A percentile compares a stretch with the other conserved stretches of the same genome.
Conservation (phyloP, 768 basidiomycete genomes). For the Pholiota conissans region DNA sequence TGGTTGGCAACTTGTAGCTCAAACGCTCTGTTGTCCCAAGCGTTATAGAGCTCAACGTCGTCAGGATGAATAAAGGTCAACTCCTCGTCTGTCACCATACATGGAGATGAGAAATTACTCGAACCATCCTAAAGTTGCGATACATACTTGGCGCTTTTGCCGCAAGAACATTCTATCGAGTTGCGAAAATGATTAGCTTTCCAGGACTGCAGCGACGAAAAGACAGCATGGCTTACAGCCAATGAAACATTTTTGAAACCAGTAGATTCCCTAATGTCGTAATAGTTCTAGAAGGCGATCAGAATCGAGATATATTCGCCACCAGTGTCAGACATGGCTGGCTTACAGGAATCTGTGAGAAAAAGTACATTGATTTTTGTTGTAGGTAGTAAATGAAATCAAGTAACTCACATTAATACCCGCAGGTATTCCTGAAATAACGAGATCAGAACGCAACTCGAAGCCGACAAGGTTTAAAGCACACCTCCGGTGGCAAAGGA, state of each 20-base stretch:
- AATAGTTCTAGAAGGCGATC: conserved; percentile 59
- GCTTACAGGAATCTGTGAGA: conserved; percentile 60
- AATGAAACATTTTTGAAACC: conserved; percentile 93
- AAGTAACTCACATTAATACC: conserved; percentile 70
- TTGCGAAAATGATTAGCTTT: background rate
- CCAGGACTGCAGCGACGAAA: background rate
- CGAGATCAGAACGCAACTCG: background rate
- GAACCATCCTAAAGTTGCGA: no score
- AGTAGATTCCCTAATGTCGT: conserved; percentile 74
- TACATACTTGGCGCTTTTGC: conserved; percentile 81
- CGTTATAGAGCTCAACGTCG: conserved; percentile 71
- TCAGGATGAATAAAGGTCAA: conserved; percentile 82
- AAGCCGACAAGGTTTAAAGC: background rate
- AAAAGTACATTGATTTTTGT: conserved; percentile 1
- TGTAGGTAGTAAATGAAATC: conserved; percentile 2
- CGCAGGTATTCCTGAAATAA: conserved; percentile 67
- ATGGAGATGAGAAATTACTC: background rate
- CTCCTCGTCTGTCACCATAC: conserved; percentile 56
- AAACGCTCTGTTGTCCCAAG: conserved; percentile 78
- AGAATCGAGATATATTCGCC: background rate
- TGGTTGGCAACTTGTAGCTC: conserved; percentile 92
- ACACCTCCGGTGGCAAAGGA: conserved; percentile 82
- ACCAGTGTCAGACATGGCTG: background rate
- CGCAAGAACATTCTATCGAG: conserved; percentile 70
- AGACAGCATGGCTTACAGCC: conserved; percentile 44